These are phyloP conservation scores for Neoboletus subvelutipes DNA, from an alignment of 768 basidiomycete genomes.

Conservation along the genomic window DNA sequence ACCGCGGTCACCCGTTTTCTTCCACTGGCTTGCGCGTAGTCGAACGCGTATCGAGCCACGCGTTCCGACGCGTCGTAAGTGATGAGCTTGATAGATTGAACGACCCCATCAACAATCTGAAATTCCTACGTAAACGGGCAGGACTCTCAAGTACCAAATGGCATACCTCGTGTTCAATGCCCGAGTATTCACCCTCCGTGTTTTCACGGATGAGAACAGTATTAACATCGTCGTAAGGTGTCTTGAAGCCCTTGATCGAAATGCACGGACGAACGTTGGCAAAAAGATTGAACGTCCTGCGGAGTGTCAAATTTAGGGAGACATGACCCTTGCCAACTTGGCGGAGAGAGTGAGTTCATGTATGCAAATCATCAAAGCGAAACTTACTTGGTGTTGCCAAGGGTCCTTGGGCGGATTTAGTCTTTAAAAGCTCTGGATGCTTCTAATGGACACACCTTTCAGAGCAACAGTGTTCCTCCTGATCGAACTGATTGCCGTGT, in stretches of 20 bases:
- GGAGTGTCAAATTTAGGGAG: constrained; percentile 93
- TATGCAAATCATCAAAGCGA: constrained; percentile 1
- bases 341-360: constrained; percentile 15
- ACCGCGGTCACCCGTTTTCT: constrained; percentile 95
- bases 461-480: constrained; percentile 97
- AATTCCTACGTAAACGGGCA: constrained; percentile 13
- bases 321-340: constrained; percentile 98
- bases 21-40: constrained; percentile 88
- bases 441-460: constrained; percentile 62
- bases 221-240: constrained; percentile 97
- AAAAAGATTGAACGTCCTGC: constrained; percentile 96
- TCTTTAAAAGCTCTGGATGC: not conserved
- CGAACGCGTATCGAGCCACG: constrained; percentile 97
- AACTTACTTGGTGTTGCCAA: constrained; percentile 93
- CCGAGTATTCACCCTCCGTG: constrained; percentile 99
- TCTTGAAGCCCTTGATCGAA: constrained; percentile 96
- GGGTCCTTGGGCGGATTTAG: constrained; percentile 57
- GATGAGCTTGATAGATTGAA: constrained; percentile 99
- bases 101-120: constrained; percentile 95
- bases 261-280: constrained; percentile 97
- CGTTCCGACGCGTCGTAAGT: constrained; percentile 99
- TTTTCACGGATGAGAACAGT: constrained; percentile 99
- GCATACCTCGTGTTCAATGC: constrained; percentile 95
- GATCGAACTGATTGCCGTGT: constrained; percentile 84
- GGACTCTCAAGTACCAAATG: constrained; percentile 2